These are phyloP conservation scores for Aspergillus niger DNA, from an alignment of 2,329 filamentous ascomycete genomes.

Conservation along the genomic window DNA sequence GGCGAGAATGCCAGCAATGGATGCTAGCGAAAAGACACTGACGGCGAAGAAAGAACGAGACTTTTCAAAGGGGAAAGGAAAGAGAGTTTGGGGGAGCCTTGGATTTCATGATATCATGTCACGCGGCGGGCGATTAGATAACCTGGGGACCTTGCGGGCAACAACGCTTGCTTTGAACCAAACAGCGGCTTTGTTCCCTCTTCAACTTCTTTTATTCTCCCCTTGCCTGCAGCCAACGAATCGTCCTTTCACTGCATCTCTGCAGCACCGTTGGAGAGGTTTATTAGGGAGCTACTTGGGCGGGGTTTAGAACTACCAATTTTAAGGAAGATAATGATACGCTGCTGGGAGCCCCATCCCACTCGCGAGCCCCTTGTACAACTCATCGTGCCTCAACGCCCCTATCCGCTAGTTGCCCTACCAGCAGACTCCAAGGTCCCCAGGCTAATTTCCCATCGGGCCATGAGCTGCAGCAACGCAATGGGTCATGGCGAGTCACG, in stretches of 20 bases:
- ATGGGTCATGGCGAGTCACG: not conserved
- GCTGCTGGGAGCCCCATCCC: not conserved
- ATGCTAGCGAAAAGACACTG: not conserved
- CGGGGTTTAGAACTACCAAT: not conserved
- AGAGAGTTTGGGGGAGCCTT: not conserved
- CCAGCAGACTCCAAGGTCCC: not conserved
- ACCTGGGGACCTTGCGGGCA: conserved; percentile 6
- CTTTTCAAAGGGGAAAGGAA: not conserved
- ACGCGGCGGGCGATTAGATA: conserved; percentile 8
- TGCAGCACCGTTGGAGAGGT: no score
- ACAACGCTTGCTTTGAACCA: not conserved
- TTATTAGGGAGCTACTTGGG: not conserved
- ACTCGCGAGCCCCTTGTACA: not conserved
- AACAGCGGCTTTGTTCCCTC: not conserved
- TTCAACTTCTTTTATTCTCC: not conserved
- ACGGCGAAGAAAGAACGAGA: not conserved
- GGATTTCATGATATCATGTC: conserved; percentile 8
- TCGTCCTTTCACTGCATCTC: no score
- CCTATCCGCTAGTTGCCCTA: not conserved
- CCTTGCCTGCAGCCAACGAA: not conserved
- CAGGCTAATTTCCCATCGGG: not conserved
- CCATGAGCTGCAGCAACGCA: not conserved
- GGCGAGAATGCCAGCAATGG: not conserved
- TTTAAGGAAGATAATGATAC: not conserved
- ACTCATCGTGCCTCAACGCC: not conserved